phyloP scores from a whole-genome alignment of 73 alveolate species.

The Paramecium sexaurelia region DNA sequence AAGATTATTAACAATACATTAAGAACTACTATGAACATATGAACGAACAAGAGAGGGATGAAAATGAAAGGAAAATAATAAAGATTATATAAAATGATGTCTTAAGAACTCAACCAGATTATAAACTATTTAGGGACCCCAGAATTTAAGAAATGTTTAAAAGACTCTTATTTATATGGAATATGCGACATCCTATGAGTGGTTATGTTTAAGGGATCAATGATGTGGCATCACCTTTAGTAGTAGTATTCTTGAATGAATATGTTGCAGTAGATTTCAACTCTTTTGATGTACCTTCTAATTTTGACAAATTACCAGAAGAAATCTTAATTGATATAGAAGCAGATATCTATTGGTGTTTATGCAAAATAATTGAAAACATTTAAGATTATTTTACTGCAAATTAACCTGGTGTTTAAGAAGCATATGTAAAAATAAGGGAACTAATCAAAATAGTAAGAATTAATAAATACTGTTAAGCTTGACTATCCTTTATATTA shows the following conservation, averaged over 20 bases:
- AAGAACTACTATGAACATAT: slow-evolving; percentile 56
- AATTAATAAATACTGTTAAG: not conserved
- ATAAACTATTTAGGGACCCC: slow-evolving; percentile 54
- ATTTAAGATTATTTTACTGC: slow-evolving; percentile 61
- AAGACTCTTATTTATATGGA: slow-evolving; percentile 64
- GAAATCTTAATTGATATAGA: slow-evolving; percentile 60
- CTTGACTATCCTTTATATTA: slow-evolving; percentile 44
- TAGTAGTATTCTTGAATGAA: slow-evolving; percentile 62
- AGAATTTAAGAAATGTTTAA: slow-evolving; percentile 52
- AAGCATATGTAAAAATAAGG: slow-evolving; percentile 47
- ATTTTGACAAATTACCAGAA: slow-evolving; percentile 66
- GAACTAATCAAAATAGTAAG: slow-evolving; percentile 56
- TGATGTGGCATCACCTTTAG: slow-evolving; percentile 67
- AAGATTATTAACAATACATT: slow-evolving; percentile 60
- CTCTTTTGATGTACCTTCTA: slow-evolving; percentile 60
- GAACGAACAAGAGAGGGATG: slow-evolving; percentile 69
- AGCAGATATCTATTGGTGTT: slow-evolving; percentile 71
- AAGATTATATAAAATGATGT: slow-evolving; percentile 61
- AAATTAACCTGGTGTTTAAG: slow-evolving; percentile 64
- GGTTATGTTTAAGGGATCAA: slow-evolving; percentile 70
- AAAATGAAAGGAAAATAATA: slow-evolving; percentile 55
- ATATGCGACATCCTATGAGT: slow-evolving; percentile 69
- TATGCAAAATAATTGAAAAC: slow-evolving; percentile 63
- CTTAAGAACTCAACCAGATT: slow-evolving; percentile 61
- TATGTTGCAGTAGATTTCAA: slow-evolving; percentile 56